Evolutionary conservation across 352 stramenopile genomes (phyloP).

Genomic region (Pythium aristosporum): DNA sequence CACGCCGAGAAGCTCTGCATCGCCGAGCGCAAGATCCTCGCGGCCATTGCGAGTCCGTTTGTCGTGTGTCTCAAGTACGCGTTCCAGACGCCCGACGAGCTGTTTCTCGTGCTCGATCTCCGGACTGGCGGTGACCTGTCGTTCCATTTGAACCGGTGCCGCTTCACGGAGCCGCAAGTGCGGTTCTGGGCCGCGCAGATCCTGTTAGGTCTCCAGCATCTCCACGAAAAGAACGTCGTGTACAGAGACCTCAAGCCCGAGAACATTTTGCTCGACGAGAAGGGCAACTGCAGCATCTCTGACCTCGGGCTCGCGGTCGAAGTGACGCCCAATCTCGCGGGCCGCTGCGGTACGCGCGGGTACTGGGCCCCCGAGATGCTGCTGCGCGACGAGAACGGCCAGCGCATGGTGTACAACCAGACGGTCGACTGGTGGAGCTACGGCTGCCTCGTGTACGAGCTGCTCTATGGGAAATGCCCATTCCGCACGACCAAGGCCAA

Average conservation of each 20-base stretch:
- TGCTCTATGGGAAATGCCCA: constrained; percentile 96
- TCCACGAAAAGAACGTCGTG: constrained; percentile 90
- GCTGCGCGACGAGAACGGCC: constrained; percentile 84
- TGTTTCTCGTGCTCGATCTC: constrained; percentile 97
- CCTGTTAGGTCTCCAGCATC: constrained; percentile 70
- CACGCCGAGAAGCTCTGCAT: constrained; percentile 83
- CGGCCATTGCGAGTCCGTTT: constrained; percentile 85
- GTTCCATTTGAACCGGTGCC: constrained; percentile 72
- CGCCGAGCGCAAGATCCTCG: constrained; percentile 74
- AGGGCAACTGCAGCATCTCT: constrained; percentile 95
- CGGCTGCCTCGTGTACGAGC: constrained; percentile 96
- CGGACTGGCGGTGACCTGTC: constrained; percentile 96
- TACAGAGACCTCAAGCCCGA: constrained; percentile 88
- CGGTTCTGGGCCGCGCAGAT: constrained; percentile 85
- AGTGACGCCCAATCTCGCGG: constrained; percentile 85
- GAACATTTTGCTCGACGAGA: constrained; percentile 89
- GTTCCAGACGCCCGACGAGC: constrained; percentile 93
- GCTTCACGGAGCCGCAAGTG: constrained; percentile 71
- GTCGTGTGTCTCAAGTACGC: constrained; percentile 96
- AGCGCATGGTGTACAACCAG: constrained; percentile 93
- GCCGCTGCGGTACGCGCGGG: constrained; percentile 68
- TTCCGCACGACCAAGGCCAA: constrained; percentile 94
- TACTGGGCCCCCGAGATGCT: constrained; percentile 99
- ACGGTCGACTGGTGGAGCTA: constrained; percentile 98
- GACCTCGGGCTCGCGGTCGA: constrained; percentile 96